Base-by-base conservation (phyloP, 495 filamentous ascomycete species). In the Astrothelium subdiscretum region DNA sequence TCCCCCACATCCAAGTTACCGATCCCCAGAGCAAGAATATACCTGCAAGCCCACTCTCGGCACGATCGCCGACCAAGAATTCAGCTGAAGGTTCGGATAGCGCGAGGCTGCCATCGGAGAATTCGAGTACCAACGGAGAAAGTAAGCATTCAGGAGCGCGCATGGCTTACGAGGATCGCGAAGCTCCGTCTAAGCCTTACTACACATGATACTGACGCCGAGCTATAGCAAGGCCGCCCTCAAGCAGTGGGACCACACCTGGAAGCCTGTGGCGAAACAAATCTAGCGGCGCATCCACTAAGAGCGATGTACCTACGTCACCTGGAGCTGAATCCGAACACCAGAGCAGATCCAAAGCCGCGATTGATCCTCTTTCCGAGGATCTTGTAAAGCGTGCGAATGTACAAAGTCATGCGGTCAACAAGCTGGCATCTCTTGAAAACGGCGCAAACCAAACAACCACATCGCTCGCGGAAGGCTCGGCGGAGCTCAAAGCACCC, bases 361-460 rank as follows among this genome's bases (percentile, higher is more conserved):
- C 76, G 40, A 85, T 83, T 59, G 82, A 85, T 69, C 80, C 81
- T 38, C 73, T 83, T 62, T 83, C 81, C 11, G 77, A 86, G 83
- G 83, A 95, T 71, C 96, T 96, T 59, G 81, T 92, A 60, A 83
- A 88, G 70, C 85, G 90, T 68, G 91, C 89, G 58, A 90, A 90
- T 72, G 90, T 87, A 22, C 83, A 87, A 20, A 62, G 32, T 1
- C n/a, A 31, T 32, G 32, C 22, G 4, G 32, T 31, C 43, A 62
- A 52, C 43, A 31, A 32, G 42, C 2, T 65, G 64, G 8, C 63
- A 61, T 62, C 52, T 20, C 58, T 59, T 43, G 27, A 60, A 35
- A 20, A 32, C 24, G 42, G 60, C 20, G 6, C 4, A 29, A 54
- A n/a, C n/a, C 67, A 59, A 48, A 31, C 63, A 12, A 58, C 62